These are phyloP conservation scores for Aegilops speltoides DNA, from an alignment of 176 grass and related monocot species.

Conservation along the genomic window DNA sequence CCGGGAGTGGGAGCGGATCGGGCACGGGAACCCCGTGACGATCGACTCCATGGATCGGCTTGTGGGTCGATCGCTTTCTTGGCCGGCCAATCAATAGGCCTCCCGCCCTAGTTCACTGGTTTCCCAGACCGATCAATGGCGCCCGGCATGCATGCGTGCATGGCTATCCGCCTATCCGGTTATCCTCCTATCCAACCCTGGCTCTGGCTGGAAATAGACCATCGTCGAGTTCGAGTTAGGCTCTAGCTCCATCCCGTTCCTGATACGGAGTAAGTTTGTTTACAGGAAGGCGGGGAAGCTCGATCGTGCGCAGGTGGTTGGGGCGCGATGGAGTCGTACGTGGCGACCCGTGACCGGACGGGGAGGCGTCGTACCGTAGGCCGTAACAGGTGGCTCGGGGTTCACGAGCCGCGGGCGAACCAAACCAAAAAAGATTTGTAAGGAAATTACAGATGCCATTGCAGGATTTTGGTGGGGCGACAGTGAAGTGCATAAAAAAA, in stretches of 20 bases:
- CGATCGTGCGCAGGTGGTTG: neutral
- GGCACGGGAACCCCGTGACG: slow-evolving; percentile 14
- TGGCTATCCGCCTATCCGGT: neutral
- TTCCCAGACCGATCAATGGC: neutral
- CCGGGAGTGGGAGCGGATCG: slow-evolving; percentile 6
- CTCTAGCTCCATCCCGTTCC: neutral
- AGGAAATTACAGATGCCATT: too few relatives aligned
- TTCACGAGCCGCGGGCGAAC: too few relatives aligned
- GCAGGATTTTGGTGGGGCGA: too few relatives aligned
- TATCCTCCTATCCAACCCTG: neutral
- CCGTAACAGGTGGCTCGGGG: neutral
- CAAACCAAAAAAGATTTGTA: too few relatives aligned
- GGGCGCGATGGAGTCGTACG: neutral
- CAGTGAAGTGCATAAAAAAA: too few relatives aligned
- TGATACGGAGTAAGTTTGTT: too few relatives aligned
- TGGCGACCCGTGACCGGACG: neutral
- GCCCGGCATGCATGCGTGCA: neutral
- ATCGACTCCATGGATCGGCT: neutral
- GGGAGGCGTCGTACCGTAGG: neutral
- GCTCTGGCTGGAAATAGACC: neutral
- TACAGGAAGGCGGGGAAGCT: neutral
- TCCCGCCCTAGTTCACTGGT: neutral
- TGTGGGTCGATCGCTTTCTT: neutral
- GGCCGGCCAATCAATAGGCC: slow-evolving; percentile 26
- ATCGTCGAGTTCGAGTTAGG: neutral